phyloP scores from a whole-genome alignment of 2,329 filamentous ascomycete genomes.

The Periconia macrospinosa region DNA sequence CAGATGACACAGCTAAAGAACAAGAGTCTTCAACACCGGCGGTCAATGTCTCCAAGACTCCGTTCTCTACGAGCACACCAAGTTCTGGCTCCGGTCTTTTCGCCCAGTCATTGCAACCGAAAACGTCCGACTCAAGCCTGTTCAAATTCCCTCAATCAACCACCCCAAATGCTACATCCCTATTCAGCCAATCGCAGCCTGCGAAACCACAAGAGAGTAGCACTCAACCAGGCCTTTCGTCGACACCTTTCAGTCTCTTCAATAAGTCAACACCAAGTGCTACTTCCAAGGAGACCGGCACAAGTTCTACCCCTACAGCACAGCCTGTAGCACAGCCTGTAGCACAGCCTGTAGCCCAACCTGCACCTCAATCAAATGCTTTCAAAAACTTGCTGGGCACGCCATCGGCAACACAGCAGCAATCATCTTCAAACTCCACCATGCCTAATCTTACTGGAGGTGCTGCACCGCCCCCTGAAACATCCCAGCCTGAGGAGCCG shows the following conservation, averaged over 20 bases:
- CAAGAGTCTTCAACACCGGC: neutral
- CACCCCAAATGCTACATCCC: neutral
- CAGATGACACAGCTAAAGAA: neutral
- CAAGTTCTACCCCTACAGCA: neutral
- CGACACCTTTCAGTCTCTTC: conserved; percentile 15
- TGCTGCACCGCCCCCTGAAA: conserved; percentile 1
- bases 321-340: too few relatives aligned
- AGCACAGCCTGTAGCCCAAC: neutral
- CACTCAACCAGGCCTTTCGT: neutral
- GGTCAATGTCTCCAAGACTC: neutral
- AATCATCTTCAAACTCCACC: conserved; percentile 8
- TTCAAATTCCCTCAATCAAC: neutral
- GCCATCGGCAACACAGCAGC: neutral
- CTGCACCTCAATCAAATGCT: neutral
- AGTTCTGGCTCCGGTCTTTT: neutral
- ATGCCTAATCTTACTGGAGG: conserved; percentile 15
- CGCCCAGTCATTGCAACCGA: neutral
- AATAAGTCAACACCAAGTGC: conserved; percentile 6
- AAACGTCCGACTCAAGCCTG: neutral
- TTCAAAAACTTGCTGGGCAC: neutral
- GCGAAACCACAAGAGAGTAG: neutral
- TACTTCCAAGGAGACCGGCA: conserved; percentile 11
- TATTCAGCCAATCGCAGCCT: neutral
- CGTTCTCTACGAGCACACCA: neutral
- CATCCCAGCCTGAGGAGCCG: conserved; percentile 11